Evolutionary conservation across 208 protist genomes (phyloP).

Genomic region (Trypanosomatidae sp.): DNA sequence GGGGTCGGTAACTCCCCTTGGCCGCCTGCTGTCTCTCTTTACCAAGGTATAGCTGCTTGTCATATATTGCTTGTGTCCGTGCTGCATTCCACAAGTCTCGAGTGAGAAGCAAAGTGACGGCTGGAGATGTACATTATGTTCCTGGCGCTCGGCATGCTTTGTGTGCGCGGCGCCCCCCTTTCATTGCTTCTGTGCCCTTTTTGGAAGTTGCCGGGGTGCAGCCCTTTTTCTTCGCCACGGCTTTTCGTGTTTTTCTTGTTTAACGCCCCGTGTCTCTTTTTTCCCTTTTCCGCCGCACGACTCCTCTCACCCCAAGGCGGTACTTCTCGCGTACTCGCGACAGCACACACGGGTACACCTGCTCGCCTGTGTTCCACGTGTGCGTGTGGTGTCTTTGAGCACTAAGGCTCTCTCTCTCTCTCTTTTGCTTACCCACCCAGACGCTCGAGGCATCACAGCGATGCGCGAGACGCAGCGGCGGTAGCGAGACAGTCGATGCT

Average conservation of each 20-base stretch:
- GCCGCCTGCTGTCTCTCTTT: background rate
- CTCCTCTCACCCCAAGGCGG: background rate
- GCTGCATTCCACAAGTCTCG: background rate
- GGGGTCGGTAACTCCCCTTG: background rate
- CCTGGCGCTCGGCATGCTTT: background rate
- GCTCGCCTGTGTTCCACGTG: background rate
- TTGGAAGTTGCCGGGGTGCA: background rate
- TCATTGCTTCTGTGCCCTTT: background rate
- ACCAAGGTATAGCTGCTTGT: background rate
- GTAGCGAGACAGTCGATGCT: background rate
- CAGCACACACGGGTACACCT: background rate
- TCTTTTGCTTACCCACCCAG: background rate
- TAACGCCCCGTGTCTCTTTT: background rate
- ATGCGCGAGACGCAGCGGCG: background rate
- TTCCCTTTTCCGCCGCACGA: background rate
- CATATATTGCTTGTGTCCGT: background rate
- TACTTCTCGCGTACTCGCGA: background rate
- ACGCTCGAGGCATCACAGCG: background rate
- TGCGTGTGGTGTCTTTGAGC: background rate
- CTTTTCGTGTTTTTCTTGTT: background rate
- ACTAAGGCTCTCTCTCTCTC: background rate
- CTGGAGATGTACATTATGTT: conserved; percentile 3
- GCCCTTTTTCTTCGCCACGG: background rate
- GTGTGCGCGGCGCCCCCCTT: background rate
- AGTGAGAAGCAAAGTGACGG: background rate